Percentiles rank a stretch among this genome's conserved stretches.
Conservation (phyloP, 305 asterid species). For the Fraxinus baroniana region DNA sequence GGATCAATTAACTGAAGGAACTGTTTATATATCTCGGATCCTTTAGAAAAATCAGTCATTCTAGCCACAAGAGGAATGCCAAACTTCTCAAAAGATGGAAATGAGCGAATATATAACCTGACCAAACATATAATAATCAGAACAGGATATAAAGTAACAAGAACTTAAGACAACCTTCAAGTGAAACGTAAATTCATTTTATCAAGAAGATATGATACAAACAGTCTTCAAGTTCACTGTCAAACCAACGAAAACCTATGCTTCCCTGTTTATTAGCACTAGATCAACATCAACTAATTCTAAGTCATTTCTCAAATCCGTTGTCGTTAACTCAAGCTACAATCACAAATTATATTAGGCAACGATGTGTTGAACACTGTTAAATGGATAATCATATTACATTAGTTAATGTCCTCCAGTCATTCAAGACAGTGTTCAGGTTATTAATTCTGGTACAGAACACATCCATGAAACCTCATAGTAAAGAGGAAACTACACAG, state of each 20-base stretch:
- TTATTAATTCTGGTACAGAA: not conserved
- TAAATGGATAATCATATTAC: not conserved
- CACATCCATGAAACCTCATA: not conserved
- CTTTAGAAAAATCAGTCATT: conserved; percentile 53
- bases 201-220: not conserved
- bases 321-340: conserved; percentile 1
- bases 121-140: conserved; percentile 13
- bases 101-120: conserved; percentile 35
- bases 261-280: not conserved
- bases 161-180: not conserved
- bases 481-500: not conserved
- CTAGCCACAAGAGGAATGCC: conserved; percentile 67
- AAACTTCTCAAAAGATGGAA: conserved; percentile 34
- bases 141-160: conserved; percentile 1
- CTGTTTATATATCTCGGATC: conserved; percentile 48
- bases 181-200: not conserved
- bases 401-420: not conserved
- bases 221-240: not conserved
- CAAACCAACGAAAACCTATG: not conserved
- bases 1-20: conserved; percentile 57
- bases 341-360: not conserved
- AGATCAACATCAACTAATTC: not conserved
- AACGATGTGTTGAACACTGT: not conserved
- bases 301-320: not conserved
- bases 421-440: conserved; percentile 2